Evolutionary conservation across 495 filamentous ascomycete species (phyloP).

Genomic region (Aspergillus hancockii): DNA sequence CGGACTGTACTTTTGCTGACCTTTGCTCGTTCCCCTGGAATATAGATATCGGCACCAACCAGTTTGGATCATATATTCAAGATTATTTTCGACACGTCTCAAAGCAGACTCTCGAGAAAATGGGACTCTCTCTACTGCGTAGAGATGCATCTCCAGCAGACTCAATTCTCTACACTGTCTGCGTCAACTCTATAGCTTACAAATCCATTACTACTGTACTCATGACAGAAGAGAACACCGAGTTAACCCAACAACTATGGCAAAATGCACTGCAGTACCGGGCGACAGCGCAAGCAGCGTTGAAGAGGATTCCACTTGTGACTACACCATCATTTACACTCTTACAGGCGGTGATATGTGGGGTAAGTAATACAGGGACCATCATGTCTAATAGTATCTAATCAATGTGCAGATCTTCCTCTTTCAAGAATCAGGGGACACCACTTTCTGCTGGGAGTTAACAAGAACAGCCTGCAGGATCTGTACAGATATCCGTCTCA

Average conservation of each 20-base stretch:
- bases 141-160: constrained; percentile 11
- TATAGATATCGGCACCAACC: constrained; percentile 20
- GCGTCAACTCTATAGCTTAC: constrained; percentile 22
- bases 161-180: constrained; percentile 19
- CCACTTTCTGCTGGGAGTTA: constrained; percentile 15
- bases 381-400: not conserved
- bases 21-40: too few relatives aligned
- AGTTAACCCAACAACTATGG: constrained; percentile 13
- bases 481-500: constrained; percentile 21
- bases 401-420: constrained; percentile 19
- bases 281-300: constrained; percentile 18
- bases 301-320: constrained; percentile 19
- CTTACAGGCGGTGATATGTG: constrained; percentile 20
- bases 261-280: constrained; percentile 14
- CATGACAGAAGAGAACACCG: constrained; percentile 8
- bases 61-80: constrained; percentile 21
- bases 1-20: not conserved
- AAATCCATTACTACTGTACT: constrained; percentile 22
- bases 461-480: constrained; percentile 23
- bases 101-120: constrained; percentile 18
- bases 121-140: constrained; percentile 19
- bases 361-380: constrained; percentile 1
- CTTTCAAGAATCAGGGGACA: constrained; percentile 25
- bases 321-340: constrained; percentile 14
- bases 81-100: constrained; percentile 26